Evolutionary conservation across 495 filamentous ascomycete genomes (phyloP), one percentile per base, ranked within the genome.

Genomic region (Rhypophila decipiens): DNA sequence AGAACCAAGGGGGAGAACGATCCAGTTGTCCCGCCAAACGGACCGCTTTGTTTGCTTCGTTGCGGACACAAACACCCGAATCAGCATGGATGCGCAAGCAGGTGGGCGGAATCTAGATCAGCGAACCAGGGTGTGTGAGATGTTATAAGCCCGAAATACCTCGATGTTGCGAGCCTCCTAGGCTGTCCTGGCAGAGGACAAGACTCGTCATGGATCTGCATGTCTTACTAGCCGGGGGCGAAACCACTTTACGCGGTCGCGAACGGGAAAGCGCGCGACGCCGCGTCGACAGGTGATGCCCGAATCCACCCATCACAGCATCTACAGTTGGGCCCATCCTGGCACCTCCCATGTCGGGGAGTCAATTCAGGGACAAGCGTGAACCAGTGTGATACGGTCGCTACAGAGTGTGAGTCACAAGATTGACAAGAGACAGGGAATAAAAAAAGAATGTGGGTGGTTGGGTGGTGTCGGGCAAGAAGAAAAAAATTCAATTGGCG

Each of bases 171-270:
- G n/a, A n/a, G n/a, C n/a, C n/a, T n/a, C n/a, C n/a, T n/a, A n/a
- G n/a, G n/a, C n/a, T n/a, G n/a, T n/a, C n/a, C n/a, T n/a, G n/a
- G n/a, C n/a, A n/a, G n/a, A n/a, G n/a, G n/a, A n/a, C n/a, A n/a
- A n/a, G n/a, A n/a, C n/a, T 40, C 3, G 36, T 17, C 21, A 27
- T 22, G 33, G 43, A 38, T 5, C 18, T 45, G 27, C 29, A 29
- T 44, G 24, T 44, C 24, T 34, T 15, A n/a, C n/a, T n/a, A n/a
- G n/a, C n/a, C n/a, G n/a, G n/a, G 42, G 4, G 33, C 24, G 36
- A 38, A 39, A 39, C 33, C 22, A 39, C 44, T 46, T 39, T 46
- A 46, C 44, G 44, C 44, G 44, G 33, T 35, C 34, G 4, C n/a
- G n/a, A n/a, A n/a, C n/a, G n/a, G n/a, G n/a, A n/a, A n/a, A 23